Base-by-base conservation (phyloP, 805 yeast species). In the Kluyveromyces nonfermentans region DNA sequence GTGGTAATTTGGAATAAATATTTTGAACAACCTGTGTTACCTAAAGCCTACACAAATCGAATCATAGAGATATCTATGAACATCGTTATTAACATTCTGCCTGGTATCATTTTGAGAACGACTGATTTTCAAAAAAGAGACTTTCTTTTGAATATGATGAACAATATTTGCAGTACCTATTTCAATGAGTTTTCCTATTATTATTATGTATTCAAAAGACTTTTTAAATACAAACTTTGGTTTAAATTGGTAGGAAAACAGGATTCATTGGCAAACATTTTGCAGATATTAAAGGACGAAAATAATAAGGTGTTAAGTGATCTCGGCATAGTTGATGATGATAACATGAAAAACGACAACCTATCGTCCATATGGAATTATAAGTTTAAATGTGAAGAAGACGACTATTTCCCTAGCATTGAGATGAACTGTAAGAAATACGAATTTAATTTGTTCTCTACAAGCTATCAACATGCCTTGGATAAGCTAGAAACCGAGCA, bases 171-270 rank as follows among this genome's bases (percentile, higher is more conserved):
- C 2, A 55, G 63, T 5, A 46, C 58, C 42, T 61, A 55, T 44
- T 61, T 59, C 40, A 60, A 60, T 40, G 58, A 59, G 40, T 51
- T 59, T 42, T 60, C 56, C 2, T 45, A 57, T 20, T 56, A 59
- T 37, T 60, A 59, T 37, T 53, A 58, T 17, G 46, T 57, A 37
- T 61, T 60, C 39, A 56, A 51, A 42, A 55, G 55, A 36, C 52
- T 61, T 58, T 61, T 61, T 37, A 48, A 55, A 7, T 56, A 57
- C 4, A 60, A 60, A 41, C 48, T 61, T 5, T 46, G 53, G 57
- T 16, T 48, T 57, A 41, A 50, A 50, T 30, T 41, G 53, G 21
- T 54, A 57, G 10, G 46, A 43, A 12, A 49, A 44, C 50, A 45
- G 30, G 58, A 59, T 42, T 50, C 61, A 9, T 57, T 60, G 60